These are phyloP conservation scores for Trifolium subterraneum DNA, from an alignment of 306 rosid species.

Conservation along the genomic window DNA sequence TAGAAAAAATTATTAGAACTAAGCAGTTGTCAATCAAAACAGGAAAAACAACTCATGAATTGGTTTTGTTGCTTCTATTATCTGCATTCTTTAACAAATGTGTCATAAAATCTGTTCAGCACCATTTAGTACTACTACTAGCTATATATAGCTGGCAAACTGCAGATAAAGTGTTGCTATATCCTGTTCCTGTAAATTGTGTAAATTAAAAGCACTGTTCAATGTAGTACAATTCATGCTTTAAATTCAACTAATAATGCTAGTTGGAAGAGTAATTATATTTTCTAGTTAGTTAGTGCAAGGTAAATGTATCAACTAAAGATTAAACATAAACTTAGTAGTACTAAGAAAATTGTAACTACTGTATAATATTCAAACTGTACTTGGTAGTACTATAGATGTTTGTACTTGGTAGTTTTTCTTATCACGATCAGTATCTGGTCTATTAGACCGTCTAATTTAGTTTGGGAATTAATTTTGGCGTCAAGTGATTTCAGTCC, in stretches of 20 bases:
- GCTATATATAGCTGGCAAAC: neutral
- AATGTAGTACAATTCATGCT: neutral
- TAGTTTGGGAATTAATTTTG: no score
- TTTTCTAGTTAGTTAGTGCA: conserved; percentile 2
- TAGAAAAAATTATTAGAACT: neutral
- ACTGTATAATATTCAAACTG: no score
- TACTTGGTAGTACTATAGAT: no score
- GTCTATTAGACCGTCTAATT: no score
- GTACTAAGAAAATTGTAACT: no score
- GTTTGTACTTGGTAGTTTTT: no score
- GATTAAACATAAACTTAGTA: neutral
- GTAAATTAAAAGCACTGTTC: neutral
- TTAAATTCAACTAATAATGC: neutral
- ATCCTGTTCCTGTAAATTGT: no score
- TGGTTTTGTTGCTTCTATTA: neutral
- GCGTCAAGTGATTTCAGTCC: no score
- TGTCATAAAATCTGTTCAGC: neutral
- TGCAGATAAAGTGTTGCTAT: conserved; percentile 13
- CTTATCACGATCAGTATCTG: no score
- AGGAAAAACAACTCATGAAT: neutral
- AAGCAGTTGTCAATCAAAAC: neutral
- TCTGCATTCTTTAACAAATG: neutral
- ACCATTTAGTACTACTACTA: neutral
- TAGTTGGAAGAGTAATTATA: neutral
- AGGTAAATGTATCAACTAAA: neutral